A percentile compares a stretch with the other conserved stretches of the same genome.
Conservation (phyloP, 2,329 filamentous ascomycete genomes). For the Aureobasidium sp. region DNA sequence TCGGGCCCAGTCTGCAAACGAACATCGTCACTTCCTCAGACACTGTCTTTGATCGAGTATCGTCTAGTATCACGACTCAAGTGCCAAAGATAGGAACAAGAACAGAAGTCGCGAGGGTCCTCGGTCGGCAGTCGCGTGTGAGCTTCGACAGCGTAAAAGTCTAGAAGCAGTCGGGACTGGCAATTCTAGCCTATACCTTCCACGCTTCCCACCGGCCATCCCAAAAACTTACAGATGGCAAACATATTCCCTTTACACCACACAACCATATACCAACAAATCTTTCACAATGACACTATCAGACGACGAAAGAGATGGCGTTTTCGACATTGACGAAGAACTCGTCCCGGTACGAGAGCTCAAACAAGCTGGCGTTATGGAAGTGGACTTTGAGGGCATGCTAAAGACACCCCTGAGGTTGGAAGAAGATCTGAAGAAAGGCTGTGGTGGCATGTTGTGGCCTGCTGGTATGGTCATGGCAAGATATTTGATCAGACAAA, state of each 20-base stretch:
- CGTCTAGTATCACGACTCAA: no score
- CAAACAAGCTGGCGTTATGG: slow-evolving; percentile 46
- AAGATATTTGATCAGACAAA: slow-evolving; percentile 75
- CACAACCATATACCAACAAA: background rate
- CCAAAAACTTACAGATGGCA: background rate
- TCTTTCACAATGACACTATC: background rate
- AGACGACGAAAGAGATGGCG: slow-evolving; percentile 8
- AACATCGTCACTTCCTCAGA: background rate
- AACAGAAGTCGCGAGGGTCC: background rate
- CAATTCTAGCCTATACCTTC: slow-evolving; percentile 3
- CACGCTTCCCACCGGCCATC: background rate
- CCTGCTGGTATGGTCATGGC: slow-evolving; percentile 84
- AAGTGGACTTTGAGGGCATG: slow-evolving; percentile 64
- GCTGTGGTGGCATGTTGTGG: slow-evolving; percentile 92
- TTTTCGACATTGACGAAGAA: slow-evolving; percentile 41
- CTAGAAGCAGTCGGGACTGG: background rate
- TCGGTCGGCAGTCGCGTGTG: background rate
- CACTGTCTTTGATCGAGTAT: background rate
- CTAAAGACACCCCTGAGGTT: slow-evolving; percentile 62
- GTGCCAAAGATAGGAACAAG: background rate
- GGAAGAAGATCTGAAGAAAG: slow-evolving; percentile 77
- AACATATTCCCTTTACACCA: background rate
- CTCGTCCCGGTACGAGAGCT: slow-evolving; percentile 48
- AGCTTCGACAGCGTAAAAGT: background rate
- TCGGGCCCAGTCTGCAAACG: background rate